Percentiles rank a stretch among this genome's conserved stretches.
Evolutionary conservation across 805 yeast species (phyloP).

Genomic region (Clavispora fructus): DNA sequence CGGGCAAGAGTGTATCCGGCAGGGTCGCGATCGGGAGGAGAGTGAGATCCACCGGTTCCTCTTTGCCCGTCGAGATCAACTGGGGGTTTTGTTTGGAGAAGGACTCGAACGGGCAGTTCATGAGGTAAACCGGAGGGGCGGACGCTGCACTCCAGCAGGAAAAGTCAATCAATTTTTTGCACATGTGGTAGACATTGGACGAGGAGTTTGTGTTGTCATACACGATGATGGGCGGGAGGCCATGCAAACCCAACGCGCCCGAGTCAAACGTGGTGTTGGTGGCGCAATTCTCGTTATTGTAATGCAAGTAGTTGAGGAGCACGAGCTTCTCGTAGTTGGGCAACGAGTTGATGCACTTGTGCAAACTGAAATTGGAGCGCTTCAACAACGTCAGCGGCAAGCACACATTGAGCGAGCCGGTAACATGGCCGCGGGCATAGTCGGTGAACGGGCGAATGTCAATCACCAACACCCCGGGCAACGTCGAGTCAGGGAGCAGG

Average conservation of each 20-base stretch:
- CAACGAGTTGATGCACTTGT: conserved; percentile 56
- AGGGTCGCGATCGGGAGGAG: neutral
- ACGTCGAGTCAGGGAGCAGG: conserved; percentile 3
- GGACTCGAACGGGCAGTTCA: conserved; percentile 37
- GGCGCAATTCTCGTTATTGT: conserved; percentile 6
- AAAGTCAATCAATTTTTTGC: conserved; percentile 42
- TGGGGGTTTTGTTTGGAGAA: conserved; percentile 22
- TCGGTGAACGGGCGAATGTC: conserved; percentile 84
- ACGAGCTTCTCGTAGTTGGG: conserved; percentile 46
- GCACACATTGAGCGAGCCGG: conserved; percentile 67
- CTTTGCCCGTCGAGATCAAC: conserved; percentile 16
- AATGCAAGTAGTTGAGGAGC: conserved; percentile 31
- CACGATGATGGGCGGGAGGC: conserved; percentile 38
- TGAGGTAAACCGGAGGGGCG: conserved; percentile 34
- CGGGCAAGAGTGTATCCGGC: neutral
- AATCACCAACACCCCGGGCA: conserved; percentile 39
- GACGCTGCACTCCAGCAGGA: conserved; percentile 16
- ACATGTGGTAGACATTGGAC: conserved; percentile 41
- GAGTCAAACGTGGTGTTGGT: neutral
- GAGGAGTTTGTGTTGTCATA: conserved; percentile 45
- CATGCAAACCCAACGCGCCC: conserved; percentile 14
- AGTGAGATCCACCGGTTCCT: conserved; percentile 7
- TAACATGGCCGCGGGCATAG: conserved; percentile 53
- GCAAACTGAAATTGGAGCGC: conserved; percentile 65
- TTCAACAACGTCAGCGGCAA: conserved; percentile 85